These are phyloP conservation scores for Tulasnella sp. DNA, from an alignment of 768 basidiomycete species.

Conservation along the genomic window DNA sequence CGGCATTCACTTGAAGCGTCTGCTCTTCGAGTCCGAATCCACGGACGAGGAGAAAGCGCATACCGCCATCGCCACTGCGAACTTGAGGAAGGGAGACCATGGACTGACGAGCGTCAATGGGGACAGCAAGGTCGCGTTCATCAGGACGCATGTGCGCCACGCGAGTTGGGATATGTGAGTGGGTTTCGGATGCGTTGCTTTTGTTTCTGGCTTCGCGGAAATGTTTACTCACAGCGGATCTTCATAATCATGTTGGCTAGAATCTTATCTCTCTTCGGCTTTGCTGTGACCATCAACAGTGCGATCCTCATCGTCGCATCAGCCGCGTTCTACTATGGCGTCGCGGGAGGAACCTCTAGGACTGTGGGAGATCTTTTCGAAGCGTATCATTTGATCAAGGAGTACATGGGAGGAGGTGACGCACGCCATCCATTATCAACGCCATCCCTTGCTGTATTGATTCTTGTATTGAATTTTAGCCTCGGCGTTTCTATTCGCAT, in stretches of 20 bases:
- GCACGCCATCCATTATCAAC: no score
- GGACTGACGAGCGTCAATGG: no score
- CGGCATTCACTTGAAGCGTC: no score
- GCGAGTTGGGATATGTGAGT: constrained; percentile 25
- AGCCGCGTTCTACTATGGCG: constrained; percentile 32
- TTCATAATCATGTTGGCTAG: not conserved
- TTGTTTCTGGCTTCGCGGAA: not conserved
- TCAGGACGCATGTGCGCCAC: constrained; percentile 20
- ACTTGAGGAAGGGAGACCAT: no score
- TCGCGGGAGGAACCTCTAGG: not conserved
- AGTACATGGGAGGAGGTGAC: constrained; percentile 1
- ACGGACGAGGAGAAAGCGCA: no score
- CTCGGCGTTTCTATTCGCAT: constrained; percentile 34
- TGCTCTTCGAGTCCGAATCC: no score
- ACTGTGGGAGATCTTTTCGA: constrained; percentile 6
- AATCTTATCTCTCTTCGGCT: not conserved
- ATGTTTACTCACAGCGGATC: not conserved
- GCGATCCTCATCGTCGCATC: constrained; percentile 31
- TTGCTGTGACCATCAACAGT: constrained; percentile 12
- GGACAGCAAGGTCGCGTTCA: constrained; percentile 17
- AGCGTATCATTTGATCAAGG: constrained; percentile 3
- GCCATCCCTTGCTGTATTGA: no score
- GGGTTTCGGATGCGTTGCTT: no score
- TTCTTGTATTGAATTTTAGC: no score
- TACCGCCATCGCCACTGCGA: no score